Evolutionary conservation across 2,329 filamentous ascomycete genomes (phyloP).

Genomic region (Xylaria sp.): DNA sequence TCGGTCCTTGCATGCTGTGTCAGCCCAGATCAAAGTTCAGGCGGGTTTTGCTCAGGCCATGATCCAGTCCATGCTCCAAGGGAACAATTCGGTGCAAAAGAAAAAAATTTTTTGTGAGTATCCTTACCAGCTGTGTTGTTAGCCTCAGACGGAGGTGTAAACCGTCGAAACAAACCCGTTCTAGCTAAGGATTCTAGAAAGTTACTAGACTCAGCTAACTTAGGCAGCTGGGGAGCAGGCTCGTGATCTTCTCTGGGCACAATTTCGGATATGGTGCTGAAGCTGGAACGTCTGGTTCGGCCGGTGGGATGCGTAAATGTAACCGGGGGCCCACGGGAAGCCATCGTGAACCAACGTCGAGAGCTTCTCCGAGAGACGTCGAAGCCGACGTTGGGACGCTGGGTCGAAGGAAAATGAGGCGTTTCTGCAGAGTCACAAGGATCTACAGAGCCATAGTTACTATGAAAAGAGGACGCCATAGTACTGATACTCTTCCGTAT

Average conservation of each 20-base stretch:
- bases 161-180: slow-evolving; percentile 34
- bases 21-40: slow-evolving; percentile 22
- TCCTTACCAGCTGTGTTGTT: slow-evolving; percentile 29
- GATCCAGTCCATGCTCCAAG: no score
- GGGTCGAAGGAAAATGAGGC: slow-evolving; percentile 15
- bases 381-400: slow-evolving; percentile 8
- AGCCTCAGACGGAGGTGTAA: slow-evolving; percentile 21
- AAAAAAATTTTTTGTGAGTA: neutral
- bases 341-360: slow-evolving; percentile 27
- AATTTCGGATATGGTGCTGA: slow-evolving; percentile 32
- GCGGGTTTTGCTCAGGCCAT: neutral
- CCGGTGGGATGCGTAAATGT: slow-evolving; percentile 10
- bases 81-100: neutral
- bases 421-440: slow-evolving; percentile 21
- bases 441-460: slow-evolving; percentile 30
- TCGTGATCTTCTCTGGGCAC: slow-evolving; percentile 21
- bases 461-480: slow-evolving; percentile 42
- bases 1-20: slow-evolving; percentile 16
- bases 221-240: slow-evolving; percentile 40
- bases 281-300: slow-evolving; percentile 34
- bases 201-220: slow-evolving; percentile 35
- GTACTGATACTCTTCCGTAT: slow-evolving; percentile 42
- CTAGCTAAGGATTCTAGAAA: slow-evolving; percentile 33
- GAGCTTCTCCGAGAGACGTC: slow-evolving; percentile 9
- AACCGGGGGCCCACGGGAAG: slow-evolving; percentile 18